Base-by-base conservation (phyloP, 208 protist species). In the Trypanosomatidae sp. region DNA sequence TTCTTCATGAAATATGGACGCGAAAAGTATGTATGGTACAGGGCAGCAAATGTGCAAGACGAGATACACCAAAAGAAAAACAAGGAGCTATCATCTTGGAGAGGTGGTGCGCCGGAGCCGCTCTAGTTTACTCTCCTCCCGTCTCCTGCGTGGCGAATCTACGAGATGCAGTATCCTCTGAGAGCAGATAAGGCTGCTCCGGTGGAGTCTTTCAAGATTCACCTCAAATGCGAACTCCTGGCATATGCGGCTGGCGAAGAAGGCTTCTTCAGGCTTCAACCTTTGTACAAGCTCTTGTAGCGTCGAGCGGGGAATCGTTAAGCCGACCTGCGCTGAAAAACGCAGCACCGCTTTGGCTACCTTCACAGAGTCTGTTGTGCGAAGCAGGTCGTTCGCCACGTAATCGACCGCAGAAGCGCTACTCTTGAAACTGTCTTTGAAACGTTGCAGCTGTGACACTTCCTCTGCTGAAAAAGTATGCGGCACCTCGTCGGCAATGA, bases 251-350 rank as follows among this genome's bases (percentile, higher is more conserved):
- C 71, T 44, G 2, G 50, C 30, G 10, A 79, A 43, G 25, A 39
- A 55, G 25, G 49, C 47, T 19, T 74, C 69, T n/a, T 52, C 7
- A 3, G 49, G 4, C 15, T 33, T 33, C 55, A 66, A 30, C 66
- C 69, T 52, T 2, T 8, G 6, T 28, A 74, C 46, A 9, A 79
- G 53, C 9, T 56, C 69, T 5, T 59, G 4, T 10, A 79, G 55
- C 53, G 74, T 79, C 17, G 74, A 55, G 3, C 74, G 74, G 15
- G 74, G 55, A n/a, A 79, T 79, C 8, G 69, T 71, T 15, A 79
- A 46, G 1, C 74, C 74, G 0, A 74, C 53, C 62, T 79, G 50
- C 12, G 62, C 62, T 43, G 62, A 70, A 8, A 69, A 66, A 1
- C 41, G 53, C 69, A 79, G 62, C 3, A 79, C 74, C 15, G 60